Conservation (phyloP, 305 asterid genomes). For the Rubia balearica region DNA sequence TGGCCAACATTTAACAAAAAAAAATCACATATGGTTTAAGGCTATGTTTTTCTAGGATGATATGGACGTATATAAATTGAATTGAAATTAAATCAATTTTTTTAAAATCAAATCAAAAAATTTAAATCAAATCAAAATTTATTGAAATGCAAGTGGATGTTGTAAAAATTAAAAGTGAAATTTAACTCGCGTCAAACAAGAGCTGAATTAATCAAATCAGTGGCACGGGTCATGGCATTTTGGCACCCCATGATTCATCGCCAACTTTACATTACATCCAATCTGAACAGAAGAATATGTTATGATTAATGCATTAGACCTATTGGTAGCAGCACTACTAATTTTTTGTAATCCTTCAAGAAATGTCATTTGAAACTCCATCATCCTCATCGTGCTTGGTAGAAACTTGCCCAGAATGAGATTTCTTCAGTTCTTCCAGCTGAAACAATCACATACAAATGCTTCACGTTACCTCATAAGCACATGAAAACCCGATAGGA, state of each 20-base stretch:
- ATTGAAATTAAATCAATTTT: no score
- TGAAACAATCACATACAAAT: constrained; percentile 18
- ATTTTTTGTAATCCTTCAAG: background rate
- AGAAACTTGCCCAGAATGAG: constrained; percentile 27
- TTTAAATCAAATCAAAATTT: no score
- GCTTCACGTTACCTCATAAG: background rate
- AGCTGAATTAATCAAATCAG: background rate
- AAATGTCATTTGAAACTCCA: constrained; percentile 25
- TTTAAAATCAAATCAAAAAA: no score
- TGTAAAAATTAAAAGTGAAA: background rate
- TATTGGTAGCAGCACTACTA: background rate
- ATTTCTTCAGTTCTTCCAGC: constrained; percentile 44
- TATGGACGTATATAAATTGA: no score
- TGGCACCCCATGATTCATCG: background rate
- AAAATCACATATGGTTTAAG: no score
- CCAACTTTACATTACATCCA: background rate
- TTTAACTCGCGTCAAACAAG: background rate
- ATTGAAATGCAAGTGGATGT: no score
- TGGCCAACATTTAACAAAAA: no score
- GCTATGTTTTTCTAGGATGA: no score
- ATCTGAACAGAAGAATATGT: background rate
- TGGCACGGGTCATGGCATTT: background rate
- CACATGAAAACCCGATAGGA: background rate
- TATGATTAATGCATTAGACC: background rate
- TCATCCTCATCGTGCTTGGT: constrained; percentile 3